Percentiles rank a stretch among this genome's conserved stretches.
Evolutionary conservation across 305 asterid genomes (phyloP).

Genomic region (Solanum hybrid): DNA sequence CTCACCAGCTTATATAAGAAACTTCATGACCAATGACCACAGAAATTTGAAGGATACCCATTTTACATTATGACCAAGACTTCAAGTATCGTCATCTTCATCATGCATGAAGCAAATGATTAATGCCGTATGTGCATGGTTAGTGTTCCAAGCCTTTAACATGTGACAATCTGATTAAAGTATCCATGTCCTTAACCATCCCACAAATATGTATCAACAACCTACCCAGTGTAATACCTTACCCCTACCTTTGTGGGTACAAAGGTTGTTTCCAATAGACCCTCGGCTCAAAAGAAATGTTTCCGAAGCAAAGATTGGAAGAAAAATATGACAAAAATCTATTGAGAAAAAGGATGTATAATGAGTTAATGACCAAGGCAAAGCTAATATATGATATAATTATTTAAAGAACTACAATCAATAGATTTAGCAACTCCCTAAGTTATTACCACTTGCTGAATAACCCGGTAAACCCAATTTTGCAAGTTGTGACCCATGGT

Average conservation of each 20-base stretch:
- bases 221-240: not conserved
- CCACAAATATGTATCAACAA: not conserved
- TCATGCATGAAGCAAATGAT: not conserved
- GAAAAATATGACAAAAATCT: not conserved
- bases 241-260: not conserved
- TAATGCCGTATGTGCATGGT: not conserved
- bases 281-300: not conserved
- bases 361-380: not conserved
- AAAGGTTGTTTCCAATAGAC: not conserved
- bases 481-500: conserved; percentile 92
- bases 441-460: conserved; percentile 72
- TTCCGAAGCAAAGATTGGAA: not conserved
- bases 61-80: not conserved
- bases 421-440: not conserved
- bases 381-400: not conserved
- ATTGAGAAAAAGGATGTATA: not conserved
- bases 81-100: not conserved
- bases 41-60: not conserved
- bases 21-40: not conserved
- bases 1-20: not conserved
- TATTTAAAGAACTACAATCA: not conserved
- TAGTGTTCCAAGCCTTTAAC: not conserved
- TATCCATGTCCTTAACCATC: not conserved
- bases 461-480: conserved; percentile 87
- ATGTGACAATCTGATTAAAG: not conserved